Conservation (phyloP, 208 protist species). For the Crithidia expoeki region DNA sequence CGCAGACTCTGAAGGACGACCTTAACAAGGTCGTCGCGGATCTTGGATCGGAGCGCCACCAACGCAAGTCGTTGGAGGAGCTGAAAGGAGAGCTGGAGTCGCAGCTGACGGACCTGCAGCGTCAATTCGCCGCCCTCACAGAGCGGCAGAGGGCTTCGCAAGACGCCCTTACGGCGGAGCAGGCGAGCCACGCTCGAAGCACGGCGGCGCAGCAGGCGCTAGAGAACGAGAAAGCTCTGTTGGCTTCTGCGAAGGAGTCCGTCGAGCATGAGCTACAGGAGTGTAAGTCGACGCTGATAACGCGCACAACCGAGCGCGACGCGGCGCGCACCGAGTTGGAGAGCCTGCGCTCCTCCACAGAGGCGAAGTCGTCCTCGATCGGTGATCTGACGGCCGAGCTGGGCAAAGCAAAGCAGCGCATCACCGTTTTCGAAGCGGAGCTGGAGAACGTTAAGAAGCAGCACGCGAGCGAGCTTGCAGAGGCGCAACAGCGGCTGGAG, state of each 20-base stretch:
- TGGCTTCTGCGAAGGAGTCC: slow-evolving; percentile 7
- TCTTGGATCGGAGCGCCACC: slow-evolving; percentile 23
- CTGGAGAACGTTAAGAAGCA: background rate
- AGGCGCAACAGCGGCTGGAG: slow-evolving; percentile 9
- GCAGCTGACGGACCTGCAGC: slow-evolving; percentile 19
- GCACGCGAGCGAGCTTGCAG: background rate
- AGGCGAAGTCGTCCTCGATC: slow-evolving; percentile 19
- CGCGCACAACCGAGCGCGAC: slow-evolving; percentile 15
- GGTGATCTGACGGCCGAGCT: slow-evolving; percentile 20
- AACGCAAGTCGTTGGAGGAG: background rate
- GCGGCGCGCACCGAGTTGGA: slow-evolving; percentile 7
- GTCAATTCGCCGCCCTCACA: slow-evolving; percentile 7
- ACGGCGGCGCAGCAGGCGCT: slow-evolving; percentile 18
- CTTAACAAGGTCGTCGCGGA: slow-evolving; percentile 17
- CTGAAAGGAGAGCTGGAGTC: slow-evolving; percentile 13
- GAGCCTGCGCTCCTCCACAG: slow-evolving; percentile 2
- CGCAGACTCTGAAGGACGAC: slow-evolving; percentile 22
- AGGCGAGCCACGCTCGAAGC: slow-evolving; percentile 18
- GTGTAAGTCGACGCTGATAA: slow-evolving; percentile 10
- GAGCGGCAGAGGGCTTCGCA: slow-evolving; percentile 7
- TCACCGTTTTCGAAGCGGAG: slow-evolving; percentile 9
- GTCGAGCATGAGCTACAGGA: slow-evolving; percentile 22
- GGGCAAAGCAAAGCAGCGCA: slow-evolving; percentile 5
- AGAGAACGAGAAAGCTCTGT: slow-evolving; percentile 34
- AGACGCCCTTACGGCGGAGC: slow-evolving; percentile 17